These are phyloP conservation scores for Cutaneotrichosporon sp. DNA, from an alignment of 1,284 basidiomycete genomes.

Conservation along the genomic window DNA sequence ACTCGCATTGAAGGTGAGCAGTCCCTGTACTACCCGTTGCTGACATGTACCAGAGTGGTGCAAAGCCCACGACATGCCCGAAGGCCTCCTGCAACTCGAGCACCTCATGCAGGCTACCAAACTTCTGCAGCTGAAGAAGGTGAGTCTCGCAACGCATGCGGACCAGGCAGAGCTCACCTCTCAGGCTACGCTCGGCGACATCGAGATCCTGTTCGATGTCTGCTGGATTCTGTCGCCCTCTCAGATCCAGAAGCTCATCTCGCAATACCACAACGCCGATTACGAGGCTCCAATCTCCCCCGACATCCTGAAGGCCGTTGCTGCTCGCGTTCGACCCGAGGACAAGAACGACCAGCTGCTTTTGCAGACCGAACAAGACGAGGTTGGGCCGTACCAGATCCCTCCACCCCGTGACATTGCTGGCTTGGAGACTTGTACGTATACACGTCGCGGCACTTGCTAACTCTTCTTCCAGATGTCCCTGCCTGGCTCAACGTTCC, in stretches of 20 bases:
- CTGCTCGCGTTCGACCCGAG: constrained; percentile 87
- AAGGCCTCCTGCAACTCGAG: constrained; percentile 95
- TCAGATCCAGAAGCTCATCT: constrained; percentile 98
- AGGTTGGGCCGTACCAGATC: constrained; percentile 71
- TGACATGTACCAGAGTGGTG: constrained; percentile 62
- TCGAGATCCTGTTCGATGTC: constrained; percentile 98
- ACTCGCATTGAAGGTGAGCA: constrained; percentile 77
- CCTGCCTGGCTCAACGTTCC: constrained; percentile 46
- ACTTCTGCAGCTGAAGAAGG: constrained; percentile 97
- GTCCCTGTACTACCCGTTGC: constrained; percentile 57
- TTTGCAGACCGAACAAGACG: constrained; percentile 90
- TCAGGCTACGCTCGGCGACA: constrained; percentile 85
- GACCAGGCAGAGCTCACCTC: background rate
- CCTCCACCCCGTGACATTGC: constrained; percentile 51
- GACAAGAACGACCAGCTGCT: constrained; percentile 94
- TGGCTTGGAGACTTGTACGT: constrained; percentile 54
- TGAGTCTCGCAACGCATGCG: constrained; percentile 44
- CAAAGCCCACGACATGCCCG: constrained; percentile 98
- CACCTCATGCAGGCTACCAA: constrained; percentile 99
- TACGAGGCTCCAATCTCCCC: constrained; percentile 88
- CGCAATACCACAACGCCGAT: constrained; percentile 98
- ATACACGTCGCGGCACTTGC: background rate
- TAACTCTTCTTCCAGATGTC: constrained; percentile 32
- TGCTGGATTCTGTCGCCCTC: constrained; percentile 99
- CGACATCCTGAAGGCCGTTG: constrained; percentile 94